These are phyloP conservation scores for Linnemannia elongata DNA, from an alignment of 192 early-diverging fungal genomes.

Conservation along the genomic window DNA sequence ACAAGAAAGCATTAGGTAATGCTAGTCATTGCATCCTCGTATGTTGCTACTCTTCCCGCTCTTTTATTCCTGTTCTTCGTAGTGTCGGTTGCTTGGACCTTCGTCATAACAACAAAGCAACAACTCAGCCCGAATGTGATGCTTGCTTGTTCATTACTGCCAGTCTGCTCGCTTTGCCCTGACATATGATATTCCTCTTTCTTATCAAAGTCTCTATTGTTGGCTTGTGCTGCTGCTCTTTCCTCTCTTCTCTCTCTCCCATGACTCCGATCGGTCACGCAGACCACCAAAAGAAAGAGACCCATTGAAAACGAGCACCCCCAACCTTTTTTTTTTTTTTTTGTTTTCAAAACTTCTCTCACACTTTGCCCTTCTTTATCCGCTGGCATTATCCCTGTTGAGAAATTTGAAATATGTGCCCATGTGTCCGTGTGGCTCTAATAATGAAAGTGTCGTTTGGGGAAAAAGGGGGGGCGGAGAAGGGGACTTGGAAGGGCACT, in stretches of 20 bases:
- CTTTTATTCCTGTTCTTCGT: not conserved
- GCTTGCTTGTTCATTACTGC: not conserved
- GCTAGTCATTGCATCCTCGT: not conserved
- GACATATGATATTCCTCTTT: conserved; percentile 21
- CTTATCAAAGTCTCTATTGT: not conserved
- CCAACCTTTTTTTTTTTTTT: not conserved
- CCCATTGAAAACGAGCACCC: not conserved
- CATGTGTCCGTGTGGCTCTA: not conserved
- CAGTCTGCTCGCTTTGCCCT: not conserved
- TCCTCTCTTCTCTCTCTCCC: not conserved
- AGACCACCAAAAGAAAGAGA: not conserved
- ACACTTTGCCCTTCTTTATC: not conserved
- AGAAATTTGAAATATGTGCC: not conserved
- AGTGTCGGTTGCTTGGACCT: not conserved
- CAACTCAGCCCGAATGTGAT: not conserved
- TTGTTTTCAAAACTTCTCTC: not conserved
- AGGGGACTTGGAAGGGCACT: not conserved
- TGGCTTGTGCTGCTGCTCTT: not conserved
- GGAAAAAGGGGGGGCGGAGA: not conserved
- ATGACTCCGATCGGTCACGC: conserved; percentile 20
- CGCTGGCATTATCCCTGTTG: not conserved
- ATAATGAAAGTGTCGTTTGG: not conserved
- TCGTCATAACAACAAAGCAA: not conserved
- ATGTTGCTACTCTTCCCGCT: not conserved
- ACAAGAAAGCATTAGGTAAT: not conserved